A percentile compares a stretch with the other conserved stretches of the same genome.
Conservation (phyloP, 2,329 filamentous ascomycete species). For the Colletotrichum musae region DNA sequence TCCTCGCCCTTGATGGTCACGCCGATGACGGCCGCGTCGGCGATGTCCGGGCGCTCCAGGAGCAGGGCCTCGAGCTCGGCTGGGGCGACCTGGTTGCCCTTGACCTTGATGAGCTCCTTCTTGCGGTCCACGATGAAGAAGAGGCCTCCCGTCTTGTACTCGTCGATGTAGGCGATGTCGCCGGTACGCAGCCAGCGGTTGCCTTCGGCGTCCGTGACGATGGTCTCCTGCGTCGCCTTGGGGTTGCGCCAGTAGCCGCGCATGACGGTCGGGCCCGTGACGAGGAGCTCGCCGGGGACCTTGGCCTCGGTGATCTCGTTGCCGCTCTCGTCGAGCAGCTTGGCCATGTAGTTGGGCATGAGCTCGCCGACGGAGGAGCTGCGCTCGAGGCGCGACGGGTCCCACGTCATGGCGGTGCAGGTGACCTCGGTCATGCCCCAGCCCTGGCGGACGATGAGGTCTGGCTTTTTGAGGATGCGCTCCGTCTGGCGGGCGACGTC, state of each 20-base stretch:
- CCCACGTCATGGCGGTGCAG: conserved; percentile 77
- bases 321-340: conserved; percentile 73
- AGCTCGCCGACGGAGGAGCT: conserved; percentile 74
- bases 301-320: conserved; percentile 64
- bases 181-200: conserved; percentile 81
- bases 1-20: conserved; percentile 70
- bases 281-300: conserved; percentile 79
- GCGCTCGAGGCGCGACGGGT: conserved; percentile 61
- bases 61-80: conserved; percentile 62
- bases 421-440: conserved; percentile 93
- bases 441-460: conserved; percentile 70
- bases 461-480: conserved; percentile 53
- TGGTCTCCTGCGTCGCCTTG: conserved; percentile 74
- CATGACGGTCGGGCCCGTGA: conserved; percentile 80
- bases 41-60: conserved; percentile 60
- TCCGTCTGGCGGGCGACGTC: conserved; percentile 73
- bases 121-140: conserved; percentile 80
- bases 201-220: conserved; percentile 61
- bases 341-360: conserved; percentile 77
- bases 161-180: conserved; percentile 78
- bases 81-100: conserved; percentile 72
- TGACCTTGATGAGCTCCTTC: conserved; percentile 76
- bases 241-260: conserved; percentile 83
- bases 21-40: conserved; percentile 77
- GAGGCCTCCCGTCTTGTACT: conserved; percentile 64